A percentile compares a stretch with the other conserved stretches of the same genome.
Evolutionary conservation across 2,329 filamentous ascomycete genomes (phyloP).

Genomic region (Hymenoscyphus repandus): DNA sequence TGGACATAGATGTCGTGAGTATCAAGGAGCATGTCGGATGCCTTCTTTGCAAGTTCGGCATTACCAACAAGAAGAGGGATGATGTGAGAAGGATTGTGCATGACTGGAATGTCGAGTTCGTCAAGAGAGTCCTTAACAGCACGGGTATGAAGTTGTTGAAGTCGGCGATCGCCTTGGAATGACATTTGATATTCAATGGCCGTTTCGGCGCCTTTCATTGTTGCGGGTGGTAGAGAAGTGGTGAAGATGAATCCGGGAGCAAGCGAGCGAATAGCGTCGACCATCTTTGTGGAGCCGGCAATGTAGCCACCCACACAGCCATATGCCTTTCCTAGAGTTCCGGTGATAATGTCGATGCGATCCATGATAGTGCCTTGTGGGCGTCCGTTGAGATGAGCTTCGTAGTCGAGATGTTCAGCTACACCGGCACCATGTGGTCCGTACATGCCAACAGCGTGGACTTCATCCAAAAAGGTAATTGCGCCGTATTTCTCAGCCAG

Average conservation of each 20-base stretch:
- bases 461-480: slow-evolving; percentile 96
- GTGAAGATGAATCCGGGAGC: slow-evolving; percentile 99
- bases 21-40: slow-evolving; percentile 84
- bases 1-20: slow-evolving; percentile 96
- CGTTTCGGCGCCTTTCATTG: slow-evolving; percentile 88
- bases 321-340: slow-evolving; percentile 94
- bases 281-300: slow-evolving; percentile 77
- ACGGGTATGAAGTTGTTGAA: slow-evolving; percentile 94
- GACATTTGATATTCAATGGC: slow-evolving; percentile 92
- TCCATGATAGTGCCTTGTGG: slow-evolving; percentile 86
- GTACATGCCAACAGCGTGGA: slow-evolving; percentile 99
- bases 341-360: slow-evolving; percentile 95
- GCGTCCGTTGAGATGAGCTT: slow-evolving; percentile 70
- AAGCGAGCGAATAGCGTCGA: slow-evolving; percentile 89
- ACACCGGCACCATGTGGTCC: slow-evolving; percentile 93
- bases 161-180: slow-evolving; percentile 77
- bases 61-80: slow-evolving; percentile 91
- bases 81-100: slow-evolving; percentile 96
- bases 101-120: slow-evolving; percentile 84
- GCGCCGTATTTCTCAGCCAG: slow-evolving; percentile 96
- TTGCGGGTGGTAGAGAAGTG: slow-evolving; percentile 89
- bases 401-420: slow-evolving; percentile 93
- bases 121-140: slow-evolving; percentile 83
- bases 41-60: slow-evolving; percentile 84
- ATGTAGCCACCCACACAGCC: slow-evolving; percentile 98